phyloP scores from a whole-genome alignment of 73 alveolate species.

The Durusdinium trenchii region DNA sequence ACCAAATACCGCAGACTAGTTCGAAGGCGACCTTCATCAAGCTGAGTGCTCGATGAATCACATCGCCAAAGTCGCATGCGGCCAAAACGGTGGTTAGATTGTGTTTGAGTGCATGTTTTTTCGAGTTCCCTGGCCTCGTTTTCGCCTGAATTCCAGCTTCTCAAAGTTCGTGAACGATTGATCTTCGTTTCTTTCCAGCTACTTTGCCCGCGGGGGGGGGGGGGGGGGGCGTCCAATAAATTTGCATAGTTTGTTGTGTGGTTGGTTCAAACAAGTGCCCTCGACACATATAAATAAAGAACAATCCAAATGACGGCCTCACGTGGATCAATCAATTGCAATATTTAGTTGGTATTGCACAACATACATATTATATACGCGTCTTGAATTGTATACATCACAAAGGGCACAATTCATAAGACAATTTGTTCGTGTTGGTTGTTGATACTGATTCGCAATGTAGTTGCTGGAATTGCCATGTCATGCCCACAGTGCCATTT shows the following conservation, averaged over 20 bases:
- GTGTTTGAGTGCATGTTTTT: not conserved
- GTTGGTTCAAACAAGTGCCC: not conserved
- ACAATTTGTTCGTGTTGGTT: too few relatives aligned
- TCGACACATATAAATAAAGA: not conserved
- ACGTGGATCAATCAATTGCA: too few relatives aligned
- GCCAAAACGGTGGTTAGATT: not conserved
- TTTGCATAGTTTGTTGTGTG: not conserved
- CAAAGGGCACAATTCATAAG: too few relatives aligned
- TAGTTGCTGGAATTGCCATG: slow-evolving; percentile 1
- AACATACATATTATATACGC: too few relatives aligned
- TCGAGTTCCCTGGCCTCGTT: not conserved
- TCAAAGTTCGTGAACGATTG: not conserved
- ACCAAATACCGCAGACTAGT: slow-evolving; percentile 76
- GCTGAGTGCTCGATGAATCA: not conserved
- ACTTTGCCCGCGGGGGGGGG: slow-evolving; percentile 9
- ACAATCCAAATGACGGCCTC: not conserved
- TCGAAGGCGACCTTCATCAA: slow-evolving; percentile 51
- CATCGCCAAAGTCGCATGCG: not conserved
- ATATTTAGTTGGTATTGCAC: too few relatives aligned
- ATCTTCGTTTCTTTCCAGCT: not conserved
- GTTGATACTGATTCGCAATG: too few relatives aligned
- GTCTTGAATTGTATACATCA: too few relatives aligned
- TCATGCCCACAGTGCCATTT: not conserved
- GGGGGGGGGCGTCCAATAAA: slow-evolving; percentile 54
- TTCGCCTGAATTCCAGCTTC: not conserved